Evolutionary conservation across 176 grass and related monocot species (phyloP).

Genomic region (Pontederia paniculata): DNA sequence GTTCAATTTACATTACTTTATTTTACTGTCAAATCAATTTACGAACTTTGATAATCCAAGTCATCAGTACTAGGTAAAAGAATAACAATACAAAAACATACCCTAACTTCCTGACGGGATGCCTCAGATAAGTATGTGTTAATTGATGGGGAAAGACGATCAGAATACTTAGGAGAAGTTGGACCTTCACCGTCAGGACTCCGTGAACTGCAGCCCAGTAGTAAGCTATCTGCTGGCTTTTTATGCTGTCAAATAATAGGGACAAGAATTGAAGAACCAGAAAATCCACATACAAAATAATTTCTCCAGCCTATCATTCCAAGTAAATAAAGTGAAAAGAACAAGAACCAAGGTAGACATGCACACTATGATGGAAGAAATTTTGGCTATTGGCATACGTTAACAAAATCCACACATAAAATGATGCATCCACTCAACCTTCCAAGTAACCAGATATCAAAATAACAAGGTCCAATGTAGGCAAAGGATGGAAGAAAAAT

Average conservation of each 20-base stretch:
- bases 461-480: too few relatives aligned
- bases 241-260: constrained; percentile 60
- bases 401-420: too few relatives aligned
- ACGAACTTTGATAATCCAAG: too few relatives aligned
- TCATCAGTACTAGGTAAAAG: neutral
- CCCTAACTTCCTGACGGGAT: constrained; percentile 96
- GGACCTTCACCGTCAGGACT: constrained; percentile 79
- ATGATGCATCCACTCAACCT: too few relatives aligned
- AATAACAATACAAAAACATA: constrained; percentile 16
- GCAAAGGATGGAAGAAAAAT: too few relatives aligned
- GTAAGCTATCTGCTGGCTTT: constrained; percentile 71
- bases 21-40: too few relatives aligned
- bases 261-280: constrained; percentile 16
- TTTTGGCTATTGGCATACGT: too few relatives aligned
- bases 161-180: constrained; percentile 89
- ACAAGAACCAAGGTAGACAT: neutral
- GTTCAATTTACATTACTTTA: too few relatives aligned
- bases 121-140: constrained; percentile 93
- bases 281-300: neutral
- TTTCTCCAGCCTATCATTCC: neutral
- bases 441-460: too few relatives aligned
- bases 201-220: constrained; percentile 77
- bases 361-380: too few relatives aligned
- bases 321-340: neutral
- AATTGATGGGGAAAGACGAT: constrained; percentile 81